Evolutionary conservation across 441 rosid genomes (phyloP).

Genomic region (Theobroma grandiflorum): DNA sequence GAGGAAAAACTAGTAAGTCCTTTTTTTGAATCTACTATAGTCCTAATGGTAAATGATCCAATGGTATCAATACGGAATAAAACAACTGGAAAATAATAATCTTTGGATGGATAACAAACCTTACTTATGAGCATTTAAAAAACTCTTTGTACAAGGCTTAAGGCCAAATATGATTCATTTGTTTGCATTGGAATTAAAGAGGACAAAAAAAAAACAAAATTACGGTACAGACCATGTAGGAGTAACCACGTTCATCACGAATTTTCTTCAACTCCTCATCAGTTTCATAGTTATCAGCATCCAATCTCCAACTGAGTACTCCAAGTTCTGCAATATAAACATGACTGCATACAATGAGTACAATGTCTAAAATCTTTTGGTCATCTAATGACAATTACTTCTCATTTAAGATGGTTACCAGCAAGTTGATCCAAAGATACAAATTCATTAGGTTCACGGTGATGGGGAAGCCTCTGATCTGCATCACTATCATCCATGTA

Average conservation of each 20-base stretch:
- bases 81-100: neutral
- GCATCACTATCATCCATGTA: constrained; percentile 84
- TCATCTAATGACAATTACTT: neutral
- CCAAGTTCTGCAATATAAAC: constrained; percentile 69
- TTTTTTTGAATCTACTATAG: neutral
- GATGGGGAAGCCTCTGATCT: constrained; percentile 92
- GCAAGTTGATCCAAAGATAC: constrained; percentile 77
- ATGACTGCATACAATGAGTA: constrained; percentile 10
- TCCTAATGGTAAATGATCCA: neutral
- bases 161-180: neutral
- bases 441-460: constrained; percentile 75
- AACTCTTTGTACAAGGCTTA: neutral
- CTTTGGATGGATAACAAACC: neutral
- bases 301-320: constrained; percentile 86
- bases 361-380: neutral
- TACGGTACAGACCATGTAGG: constrained; percentile 71
- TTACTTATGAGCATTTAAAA: neutral
- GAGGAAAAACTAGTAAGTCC: neutral
- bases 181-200: neutral
- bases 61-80: neutral
- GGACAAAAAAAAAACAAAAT: neutral
- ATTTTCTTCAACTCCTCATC: constrained; percentile 88
- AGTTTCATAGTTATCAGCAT: constrained; percentile 86
- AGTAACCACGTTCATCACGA: constrained; percentile 81
- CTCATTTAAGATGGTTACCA: constrained; percentile 44